Conservation (phyloP, 306 rosid genomes). For the Cicer pinnatifidum region DNA sequence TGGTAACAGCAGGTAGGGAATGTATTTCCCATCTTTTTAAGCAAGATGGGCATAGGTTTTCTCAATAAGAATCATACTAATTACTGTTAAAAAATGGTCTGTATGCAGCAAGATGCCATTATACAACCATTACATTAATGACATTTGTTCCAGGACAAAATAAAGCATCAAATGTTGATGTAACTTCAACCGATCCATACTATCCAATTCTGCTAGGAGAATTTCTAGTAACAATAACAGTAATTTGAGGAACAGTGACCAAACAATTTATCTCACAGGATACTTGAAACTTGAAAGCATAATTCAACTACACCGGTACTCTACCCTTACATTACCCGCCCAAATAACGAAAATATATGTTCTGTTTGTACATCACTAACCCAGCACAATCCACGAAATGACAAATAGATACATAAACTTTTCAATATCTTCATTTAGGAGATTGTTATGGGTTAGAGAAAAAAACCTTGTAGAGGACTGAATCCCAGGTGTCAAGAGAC, state of each 20-base stretch:
- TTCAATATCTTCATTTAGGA: conserved; percentile 16
- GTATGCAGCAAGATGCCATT: neutral
- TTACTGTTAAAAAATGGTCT: neutral
- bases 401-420: conserved; percentile 19
- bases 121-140: conserved; percentile 23
- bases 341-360: neutral
- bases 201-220: neutral
- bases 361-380: conserved; percentile 25
- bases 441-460: conserved; percentile 29
- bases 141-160: conserved; percentile 13
- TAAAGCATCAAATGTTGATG: conserved; percentile 24
- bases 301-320: conserved; percentile 12
- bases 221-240: neutral
- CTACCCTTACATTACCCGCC: conserved; percentile 25
- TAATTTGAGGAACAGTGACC: conserved; percentile 20
- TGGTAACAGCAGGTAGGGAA: neutral
- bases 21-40: neutral
- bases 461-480: conserved; percentile 35
- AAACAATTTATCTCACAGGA: neutral
- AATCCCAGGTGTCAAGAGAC: conserved; percentile 56
- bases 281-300: neutral
- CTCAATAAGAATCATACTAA: conserved; percentile 24
- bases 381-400: conserved; percentile 31
- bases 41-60: conserved; percentile 6
- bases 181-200: conserved; percentile 24